Conservation (phyloP, 75 land plant genomes). For the Cryptomeria japonica region DNA sequence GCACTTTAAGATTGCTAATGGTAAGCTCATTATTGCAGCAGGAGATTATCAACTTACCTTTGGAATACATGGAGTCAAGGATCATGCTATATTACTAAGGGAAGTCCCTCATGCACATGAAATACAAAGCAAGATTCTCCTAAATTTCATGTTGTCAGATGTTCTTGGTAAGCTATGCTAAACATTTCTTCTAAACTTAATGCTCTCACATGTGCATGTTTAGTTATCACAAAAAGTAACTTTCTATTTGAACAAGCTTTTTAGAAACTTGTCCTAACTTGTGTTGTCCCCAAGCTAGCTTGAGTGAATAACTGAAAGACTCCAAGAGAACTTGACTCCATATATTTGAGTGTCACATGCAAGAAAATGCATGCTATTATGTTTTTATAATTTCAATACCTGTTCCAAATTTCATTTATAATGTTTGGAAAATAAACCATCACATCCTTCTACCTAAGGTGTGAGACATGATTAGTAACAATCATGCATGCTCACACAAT, state of each 20-base stretch:
- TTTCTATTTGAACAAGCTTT: too few species aligned
- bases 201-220: slow-evolving; percentile 84
- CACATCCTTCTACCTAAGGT: neutral
- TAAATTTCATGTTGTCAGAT: slow-evolving; percentile 89
- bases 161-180: slow-evolving; percentile 48
- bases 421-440: neutral
- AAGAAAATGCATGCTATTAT: neutral
- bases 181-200: neutral
- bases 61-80: slow-evolving; percentile 78
- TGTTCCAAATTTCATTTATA: neutral
- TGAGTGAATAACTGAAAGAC: neutral
- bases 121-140: slow-evolving; percentile 72
- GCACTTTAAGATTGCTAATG: slow-evolving; percentile 72
- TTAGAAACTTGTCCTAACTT: neutral
- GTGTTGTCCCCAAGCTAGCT: neutral
- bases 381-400: neutral
- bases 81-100: slow-evolving; percentile 85
- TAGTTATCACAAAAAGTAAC: too few species aligned
- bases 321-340: neutral
- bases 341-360: neutral
- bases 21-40: slow-evolving; percentile 79
- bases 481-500: too few species aligned
- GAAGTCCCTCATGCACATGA: slow-evolving; percentile 89
- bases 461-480: too few species aligned
- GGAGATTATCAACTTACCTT: slow-evolving; percentile 82